Conservation (phyloP, 495 filamentous ascomycete genomes). For the Neurospora sp. region DNA sequence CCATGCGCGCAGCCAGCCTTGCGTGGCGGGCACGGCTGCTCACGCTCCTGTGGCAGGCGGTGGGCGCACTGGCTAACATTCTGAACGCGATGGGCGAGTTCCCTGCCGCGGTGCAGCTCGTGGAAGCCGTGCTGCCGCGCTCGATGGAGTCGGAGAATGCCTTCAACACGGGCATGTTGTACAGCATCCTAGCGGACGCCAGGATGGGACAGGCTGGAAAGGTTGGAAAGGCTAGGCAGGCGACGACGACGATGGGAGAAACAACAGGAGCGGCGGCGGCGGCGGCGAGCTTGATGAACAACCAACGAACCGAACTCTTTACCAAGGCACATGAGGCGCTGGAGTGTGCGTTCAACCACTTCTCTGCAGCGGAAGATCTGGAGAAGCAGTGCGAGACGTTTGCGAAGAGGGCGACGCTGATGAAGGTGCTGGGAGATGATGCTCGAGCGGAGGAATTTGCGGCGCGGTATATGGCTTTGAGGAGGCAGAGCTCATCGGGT, state of each 20-base stretch:
- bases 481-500: slow-evolving; percentile 20
- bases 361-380: slow-evolving; percentile 62
- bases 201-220: slow-evolving; percentile 72
- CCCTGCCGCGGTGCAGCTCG: slow-evolving; percentile 51
- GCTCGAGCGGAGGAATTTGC: slow-evolving; percentile 67
- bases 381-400: slow-evolving; percentile 71
- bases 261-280: neutral
- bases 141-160: slow-evolving; percentile 66
- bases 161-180: slow-evolving; percentile 54
- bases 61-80: slow-evolving; percentile 58
- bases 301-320: slow-evolving; percentile 47
- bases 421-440: slow-evolving; percentile 62
- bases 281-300: neutral
- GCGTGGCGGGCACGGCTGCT: slow-evolving; percentile 64
- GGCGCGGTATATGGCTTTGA: slow-evolving; percentile 55
- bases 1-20: slow-evolving; percentile 68
- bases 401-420: slow-evolving; percentile 76
- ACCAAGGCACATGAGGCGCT: slow-evolving; percentile 56
- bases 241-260: slow-evolving; percentile 13
- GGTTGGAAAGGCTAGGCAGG: slow-evolving; percentile 12
- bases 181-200: slow-evolving; percentile 70
- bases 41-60: slow-evolving; percentile 65
- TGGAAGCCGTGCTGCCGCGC: slow-evolving; percentile 72
- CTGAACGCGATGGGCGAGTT: slow-evolving; percentile 69
- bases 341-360: slow-evolving; percentile 55